phyloP scores from a whole-genome alignment of 352 stramenopile genomes.

The Pythium apleroticum region DNA sequence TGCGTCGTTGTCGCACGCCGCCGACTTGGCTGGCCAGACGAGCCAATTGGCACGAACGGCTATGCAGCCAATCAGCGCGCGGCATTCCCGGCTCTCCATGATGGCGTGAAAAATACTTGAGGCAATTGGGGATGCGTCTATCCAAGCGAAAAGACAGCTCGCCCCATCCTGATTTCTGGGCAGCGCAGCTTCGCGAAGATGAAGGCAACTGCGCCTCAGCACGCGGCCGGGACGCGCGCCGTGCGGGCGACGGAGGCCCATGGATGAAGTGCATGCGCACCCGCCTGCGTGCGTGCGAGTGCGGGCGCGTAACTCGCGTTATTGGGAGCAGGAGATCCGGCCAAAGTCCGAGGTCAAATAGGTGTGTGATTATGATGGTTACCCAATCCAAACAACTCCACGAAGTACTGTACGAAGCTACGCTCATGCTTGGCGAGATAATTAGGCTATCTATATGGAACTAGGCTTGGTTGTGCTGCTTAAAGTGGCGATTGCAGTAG shows the following conservation, averaged over 20 bases:
- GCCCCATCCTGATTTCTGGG: background rate
- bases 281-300: no score
- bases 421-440: background rate
- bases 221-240: no score
- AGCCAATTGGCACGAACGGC: background rate
- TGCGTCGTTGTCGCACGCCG: background rate
- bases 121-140: background rate
- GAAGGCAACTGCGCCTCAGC: no score
- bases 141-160: background rate
- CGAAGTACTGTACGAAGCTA: background rate
- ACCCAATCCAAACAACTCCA: background rate
- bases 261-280: no score
- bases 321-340: no score
- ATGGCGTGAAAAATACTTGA: constrained; percentile 17
- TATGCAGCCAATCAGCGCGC: constrained; percentile 1
- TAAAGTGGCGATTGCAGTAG: constrained; percentile 27
- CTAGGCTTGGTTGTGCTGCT: constrained; percentile 27
- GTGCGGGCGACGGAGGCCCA: no score
- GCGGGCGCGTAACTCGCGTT: no score
- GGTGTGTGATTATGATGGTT: background rate
- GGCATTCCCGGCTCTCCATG: background rate
- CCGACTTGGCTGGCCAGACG: background rate
- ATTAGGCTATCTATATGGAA: background rate
- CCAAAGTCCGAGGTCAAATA: no score
- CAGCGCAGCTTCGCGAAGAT: background rate